phyloP scores from a whole-genome alignment of 345 rosid genomes.

The Gossypium raimondii region DNA sequence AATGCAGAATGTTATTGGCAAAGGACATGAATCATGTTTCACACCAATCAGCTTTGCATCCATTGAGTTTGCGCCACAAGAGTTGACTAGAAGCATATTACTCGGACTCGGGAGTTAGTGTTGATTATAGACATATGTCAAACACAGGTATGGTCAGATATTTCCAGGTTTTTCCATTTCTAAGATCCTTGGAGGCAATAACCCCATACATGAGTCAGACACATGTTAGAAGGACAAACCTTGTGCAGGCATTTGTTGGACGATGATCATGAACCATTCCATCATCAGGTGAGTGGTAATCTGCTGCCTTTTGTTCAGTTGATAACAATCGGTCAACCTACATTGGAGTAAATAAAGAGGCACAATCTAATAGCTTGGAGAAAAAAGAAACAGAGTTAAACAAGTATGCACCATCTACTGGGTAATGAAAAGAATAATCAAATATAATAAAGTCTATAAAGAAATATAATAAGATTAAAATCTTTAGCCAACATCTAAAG shows the following conservation, averaged over 20 bases:
- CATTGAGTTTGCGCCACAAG: background rate
- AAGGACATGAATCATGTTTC: background rate
- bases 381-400: background rate
- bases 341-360: slow-evolving; percentile 5
- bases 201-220: background rate
- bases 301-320: slow-evolving; percentile 90
- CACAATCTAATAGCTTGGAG: background rate
- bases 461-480: background rate
- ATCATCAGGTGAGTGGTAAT: slow-evolving; percentile 90
- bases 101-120: background rate
- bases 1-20: background rate
- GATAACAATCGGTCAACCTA: slow-evolving; percentile 93
- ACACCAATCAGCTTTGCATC: slow-evolving; percentile 2
- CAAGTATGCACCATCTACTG: background rate
- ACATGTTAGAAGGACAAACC: slow-evolving; percentile 40
- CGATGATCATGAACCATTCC: slow-evolving; percentile 94
- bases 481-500: background rate
- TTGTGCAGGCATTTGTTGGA: slow-evolving; percentile 92
- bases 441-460: background rate
- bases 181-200: background rate
- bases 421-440: background rate
- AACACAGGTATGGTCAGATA: background rate
- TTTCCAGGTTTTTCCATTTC: background rate
- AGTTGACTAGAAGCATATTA: background rate
- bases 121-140: background rate